Percentiles rank a stretch among this genome's conserved stretches.
These are phyloP conservation scores for Hamigera avellanea DNA, from an alignment of 495 filamentous ascomycete genomes.

Conservation along the genomic window DNA sequence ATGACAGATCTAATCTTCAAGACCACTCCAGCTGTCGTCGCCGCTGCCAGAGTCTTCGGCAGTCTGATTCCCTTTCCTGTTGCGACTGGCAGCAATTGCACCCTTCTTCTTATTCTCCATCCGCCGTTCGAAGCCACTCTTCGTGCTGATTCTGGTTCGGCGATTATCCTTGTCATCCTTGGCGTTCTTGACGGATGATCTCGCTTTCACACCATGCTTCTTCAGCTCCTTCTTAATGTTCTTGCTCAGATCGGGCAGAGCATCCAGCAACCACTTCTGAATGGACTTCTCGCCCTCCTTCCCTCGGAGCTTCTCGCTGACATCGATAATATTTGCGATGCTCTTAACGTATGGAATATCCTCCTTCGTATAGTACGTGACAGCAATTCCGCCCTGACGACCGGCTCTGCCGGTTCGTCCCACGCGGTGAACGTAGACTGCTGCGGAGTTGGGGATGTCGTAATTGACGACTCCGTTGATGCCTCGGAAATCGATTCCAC, in stretches of 20 bases:
- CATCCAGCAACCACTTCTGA: conserved; percentile 82
- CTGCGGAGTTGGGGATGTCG: conserved; percentile 80
- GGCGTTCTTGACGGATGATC: conserved; percentile 31
- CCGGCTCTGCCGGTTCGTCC: conserved; percentile 87
- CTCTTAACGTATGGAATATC: conserved; percentile 84
- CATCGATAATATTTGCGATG: conserved; percentile 83
- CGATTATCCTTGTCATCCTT: conserved; percentile 29
- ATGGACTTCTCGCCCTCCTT: conserved; percentile 38
- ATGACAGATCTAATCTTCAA: conserved; percentile 39
- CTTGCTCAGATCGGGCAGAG: conserved; percentile 72
- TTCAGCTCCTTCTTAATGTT: conserved; percentile 73
- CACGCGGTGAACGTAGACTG: conserved; percentile 85
- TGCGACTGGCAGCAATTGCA: conserved; percentile 61
- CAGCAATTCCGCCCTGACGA: conserved; percentile 75
- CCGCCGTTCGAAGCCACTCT: conserved; percentile 77
- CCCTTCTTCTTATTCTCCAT: conserved; percentile 65
- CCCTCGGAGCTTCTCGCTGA: conserved; percentile 54
- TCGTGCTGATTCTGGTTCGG: conserved; percentile 68
- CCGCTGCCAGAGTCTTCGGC: conserved; percentile 24
- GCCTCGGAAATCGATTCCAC: conserved; percentile 83
- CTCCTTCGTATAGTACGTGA: conserved; percentile 91
- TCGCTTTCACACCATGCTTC: conserved; percentile 67
- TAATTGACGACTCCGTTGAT: conserved; percentile 95
- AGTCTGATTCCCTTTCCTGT: conserved; percentile 34
- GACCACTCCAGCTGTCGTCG: conserved; percentile 47